A percentile compares a stretch with the other conserved stretches of the same genome.
phyloP scores from a whole-genome alignment of 2,329 filamentous ascomycete species.

The Scytalidium sp. region DNA sequence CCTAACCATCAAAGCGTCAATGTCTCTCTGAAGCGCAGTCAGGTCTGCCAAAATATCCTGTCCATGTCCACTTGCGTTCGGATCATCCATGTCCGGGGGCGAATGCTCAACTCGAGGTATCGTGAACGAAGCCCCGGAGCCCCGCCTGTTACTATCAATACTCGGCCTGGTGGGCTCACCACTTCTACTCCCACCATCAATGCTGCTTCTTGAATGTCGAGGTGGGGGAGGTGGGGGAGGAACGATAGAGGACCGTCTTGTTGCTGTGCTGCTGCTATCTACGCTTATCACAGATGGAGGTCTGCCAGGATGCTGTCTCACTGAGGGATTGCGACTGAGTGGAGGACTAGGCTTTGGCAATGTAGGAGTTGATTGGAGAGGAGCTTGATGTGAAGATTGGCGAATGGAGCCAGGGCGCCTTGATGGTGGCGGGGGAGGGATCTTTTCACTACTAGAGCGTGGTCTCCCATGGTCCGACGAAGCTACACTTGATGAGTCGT shows the following conservation, averaged over 20 bases:
- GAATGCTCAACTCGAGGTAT: slow-evolving; percentile 13
- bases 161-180: slow-evolving; percentile 20
- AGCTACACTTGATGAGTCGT: slow-evolving; percentile 16
- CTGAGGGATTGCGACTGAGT: slow-evolving; percentile 25
- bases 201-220: slow-evolving; percentile 32
- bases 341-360: slow-evolving; percentile 39
- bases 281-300: slow-evolving; percentile 22
- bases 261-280: slow-evolving; percentile 14
- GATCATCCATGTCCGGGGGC: slow-evolving; percentile 24
- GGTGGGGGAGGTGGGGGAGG: slow-evolving; percentile 36
- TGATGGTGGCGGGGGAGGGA: slow-evolving; percentile 30
- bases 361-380: slow-evolving; percentile 21
- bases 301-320: slow-evolving; percentile 13
- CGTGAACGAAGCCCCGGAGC: slow-evolving; percentile 18
- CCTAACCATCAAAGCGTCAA: slow-evolving; percentile 60
- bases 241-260: slow-evolving; percentile 22
- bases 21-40: slow-evolving; percentile 68
- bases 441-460: slow-evolving; percentile 15
- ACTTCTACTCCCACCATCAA: slow-evolving; percentile 21
- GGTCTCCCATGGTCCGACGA: slow-evolving; percentile 12
- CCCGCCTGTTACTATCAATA: slow-evolving; percentile 17
- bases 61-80: slow-evolving; percentile 32
- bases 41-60: slow-evolving; percentile 70
- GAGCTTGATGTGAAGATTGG: slow-evolving; percentile 14
- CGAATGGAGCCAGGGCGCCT: slow-evolving; percentile 22